Conservation (phyloP, 139 green algal genomes). For the Tetradesmus lagerheimii region DNA sequence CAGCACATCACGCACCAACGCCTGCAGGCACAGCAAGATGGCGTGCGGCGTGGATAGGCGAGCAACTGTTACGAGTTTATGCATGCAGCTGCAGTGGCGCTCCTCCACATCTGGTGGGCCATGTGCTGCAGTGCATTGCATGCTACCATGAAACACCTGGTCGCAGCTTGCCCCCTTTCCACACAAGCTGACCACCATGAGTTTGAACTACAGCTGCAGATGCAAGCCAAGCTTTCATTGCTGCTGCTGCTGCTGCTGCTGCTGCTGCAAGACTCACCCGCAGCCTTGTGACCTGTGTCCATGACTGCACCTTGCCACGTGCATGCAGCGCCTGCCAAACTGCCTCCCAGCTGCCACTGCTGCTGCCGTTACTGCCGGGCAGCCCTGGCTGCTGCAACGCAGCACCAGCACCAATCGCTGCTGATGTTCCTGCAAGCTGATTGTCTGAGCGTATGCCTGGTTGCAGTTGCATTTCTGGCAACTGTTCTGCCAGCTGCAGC, state of each 20-base stretch:
- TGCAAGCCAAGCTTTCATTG: not conserved
- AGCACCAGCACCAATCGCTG: not conserved
- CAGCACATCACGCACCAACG: constrained; percentile 9
- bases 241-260: constrained; percentile 18
- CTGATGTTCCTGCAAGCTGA: constrained; percentile 6
- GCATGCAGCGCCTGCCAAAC: not conserved
- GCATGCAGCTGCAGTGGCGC: not conserved
- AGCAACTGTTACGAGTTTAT: not conserved
- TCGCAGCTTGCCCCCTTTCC: no score
- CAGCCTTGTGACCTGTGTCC: not conserved
- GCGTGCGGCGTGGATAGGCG: not conserved
- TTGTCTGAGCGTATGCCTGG: not conserved
- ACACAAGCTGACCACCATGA: no score
- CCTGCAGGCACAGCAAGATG: not conserved
- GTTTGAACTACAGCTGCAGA: not conserved
- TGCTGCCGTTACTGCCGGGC: not conserved
- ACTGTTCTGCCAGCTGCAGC: not conserved
- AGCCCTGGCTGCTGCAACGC: not conserved
- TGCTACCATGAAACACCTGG: no score
- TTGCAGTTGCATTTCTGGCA: constrained; percentile 7
- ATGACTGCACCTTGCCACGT: not conserved
- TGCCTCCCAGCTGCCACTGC: not conserved
- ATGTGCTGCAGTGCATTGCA: no score
- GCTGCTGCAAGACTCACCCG: not conserved
- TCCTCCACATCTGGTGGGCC: no score